These are phyloP conservation scores for Cystofilobasidium macerans DNA, from an alignment of 768 basidiomycete genomes.

Conservation along the genomic window DNA sequence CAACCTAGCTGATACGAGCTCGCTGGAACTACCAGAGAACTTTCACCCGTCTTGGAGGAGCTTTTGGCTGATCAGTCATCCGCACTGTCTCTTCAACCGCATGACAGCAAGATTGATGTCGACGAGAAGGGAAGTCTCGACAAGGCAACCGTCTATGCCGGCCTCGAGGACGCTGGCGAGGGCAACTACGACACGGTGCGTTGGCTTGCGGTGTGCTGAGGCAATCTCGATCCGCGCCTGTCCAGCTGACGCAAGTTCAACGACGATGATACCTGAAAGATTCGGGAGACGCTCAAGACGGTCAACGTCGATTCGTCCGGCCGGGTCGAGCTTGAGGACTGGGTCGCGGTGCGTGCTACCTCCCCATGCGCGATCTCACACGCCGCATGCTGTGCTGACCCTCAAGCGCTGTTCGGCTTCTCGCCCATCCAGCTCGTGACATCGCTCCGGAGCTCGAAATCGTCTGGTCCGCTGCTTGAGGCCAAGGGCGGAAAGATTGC, in stretches of 20 bases:
- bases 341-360: conserved; percentile 68
- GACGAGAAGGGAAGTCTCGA: conserved; percentile 38
- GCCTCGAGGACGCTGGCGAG: conserved; percentile 66
- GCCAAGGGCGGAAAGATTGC: conserved; percentile 65
- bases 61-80: too few relatives aligned
- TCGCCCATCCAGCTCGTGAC: conserved; percentile 9
- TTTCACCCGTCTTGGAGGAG: too few relatives aligned
- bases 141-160: conserved; percentile 67
- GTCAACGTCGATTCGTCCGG: conserved; percentile 91
- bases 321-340: conserved; percentile 92
- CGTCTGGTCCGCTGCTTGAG: conserved; percentile 30
- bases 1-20: not conserved
- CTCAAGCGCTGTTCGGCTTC: not conserved
- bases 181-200: conserved; percentile 59
- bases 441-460: conserved; percentile 3
- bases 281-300: conserved; percentile 62
- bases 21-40: too few relatives aligned
- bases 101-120: conserved; percentile 36
- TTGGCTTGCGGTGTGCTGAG: not conserved
- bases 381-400: not conserved
- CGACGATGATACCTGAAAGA: too few relatives aligned
- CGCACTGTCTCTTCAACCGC: too few relatives aligned
- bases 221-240: not conserved
- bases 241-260: too few relatives aligned
- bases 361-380: not conserved